These are phyloP conservation scores for Daldinia sp. DNA, from an alignment of 2,329 filamentous ascomycete species.

Conservation along the genomic window DNA sequence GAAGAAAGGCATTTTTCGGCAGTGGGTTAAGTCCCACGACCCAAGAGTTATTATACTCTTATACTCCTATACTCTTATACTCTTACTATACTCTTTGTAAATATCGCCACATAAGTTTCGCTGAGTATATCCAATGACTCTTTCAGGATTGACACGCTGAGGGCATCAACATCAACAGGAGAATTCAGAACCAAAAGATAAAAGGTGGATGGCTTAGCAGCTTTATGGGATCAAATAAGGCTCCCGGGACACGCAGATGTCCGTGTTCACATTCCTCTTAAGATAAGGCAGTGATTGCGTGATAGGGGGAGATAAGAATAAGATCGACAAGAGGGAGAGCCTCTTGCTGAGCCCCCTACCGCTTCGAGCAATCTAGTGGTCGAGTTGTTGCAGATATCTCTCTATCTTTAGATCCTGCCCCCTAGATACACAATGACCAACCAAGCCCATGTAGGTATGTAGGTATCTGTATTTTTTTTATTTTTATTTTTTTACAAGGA, in stretches of 20 bases:
- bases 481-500: too few relatives aligned
- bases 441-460: neutral
- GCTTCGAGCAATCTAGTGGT: slow-evolving; percentile 28
- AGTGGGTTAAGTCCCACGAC: slow-evolving; percentile 17
- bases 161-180: slow-evolving; percentile 13
- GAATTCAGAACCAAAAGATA: neutral
- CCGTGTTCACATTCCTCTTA: slow-evolving; percentile 30
- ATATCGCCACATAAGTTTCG: slow-evolving; percentile 11
- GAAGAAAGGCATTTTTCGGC: slow-evolving; percentile 33
- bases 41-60: too few relatives aligned
- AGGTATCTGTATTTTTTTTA: too few relatives aligned
- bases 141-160: neutral
- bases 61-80: too few relatives aligned
- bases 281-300: slow-evolving; percentile 41
- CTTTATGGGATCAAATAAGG: slow-evolving; percentile 29
- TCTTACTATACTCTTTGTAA: neutral
- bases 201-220: slow-evolving; percentile 17
- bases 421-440: slow-evolving; percentile 11
- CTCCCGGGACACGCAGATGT: slow-evolving; percentile 24
- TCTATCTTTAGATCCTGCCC: slow-evolving; percentile 28
- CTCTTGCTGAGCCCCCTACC: slow-evolving; percentile 35
- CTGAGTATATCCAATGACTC: neutral
- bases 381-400: slow-evolving; percentile 12
- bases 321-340: slow-evolving; percentile 31
- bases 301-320: slow-evolving; percentile 39